Evolutionary conservation across 441 rosid species (phyloP).

Genomic region (Jatropha podagrica): DNA sequence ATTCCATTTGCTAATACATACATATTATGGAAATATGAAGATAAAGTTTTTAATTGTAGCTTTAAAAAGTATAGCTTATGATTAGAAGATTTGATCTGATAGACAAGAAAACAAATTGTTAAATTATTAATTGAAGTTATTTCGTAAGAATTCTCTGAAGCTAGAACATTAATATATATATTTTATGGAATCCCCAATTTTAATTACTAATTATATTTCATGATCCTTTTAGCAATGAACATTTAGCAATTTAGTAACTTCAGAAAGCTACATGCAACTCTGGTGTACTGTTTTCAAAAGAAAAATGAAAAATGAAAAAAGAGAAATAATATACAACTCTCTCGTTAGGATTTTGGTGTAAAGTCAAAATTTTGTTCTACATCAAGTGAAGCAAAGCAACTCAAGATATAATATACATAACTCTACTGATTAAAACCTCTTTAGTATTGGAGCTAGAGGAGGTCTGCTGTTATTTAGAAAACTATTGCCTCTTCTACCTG

Average conservation of each 20-base stretch:
- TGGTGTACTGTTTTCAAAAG: too few relatives aligned
- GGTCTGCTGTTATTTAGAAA: constrained; percentile 29
- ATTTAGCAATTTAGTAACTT: too few relatives aligned
- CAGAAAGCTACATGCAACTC: too few relatives aligned
- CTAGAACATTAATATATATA: background rate
- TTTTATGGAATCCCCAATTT: background rate
- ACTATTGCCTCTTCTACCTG: constrained; percentile 27
- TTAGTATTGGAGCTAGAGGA: constrained; percentile 33
- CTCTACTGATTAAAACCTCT: constrained; percentile 23
- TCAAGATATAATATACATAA: background rate
- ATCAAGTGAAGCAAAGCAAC: background rate
- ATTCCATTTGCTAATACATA: constrained; percentile 18
- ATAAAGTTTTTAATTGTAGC: background rate
- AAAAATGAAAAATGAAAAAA: too few relatives aligned
- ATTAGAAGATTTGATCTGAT: background rate
- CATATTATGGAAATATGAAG: background rate
- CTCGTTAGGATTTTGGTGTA: background rate
- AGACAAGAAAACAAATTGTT: background rate
- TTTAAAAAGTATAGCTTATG: background rate
- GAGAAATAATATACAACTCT: too few relatives aligned
- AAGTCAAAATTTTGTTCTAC: background rate
- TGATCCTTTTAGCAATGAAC: background rate
- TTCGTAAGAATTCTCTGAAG: background rate
- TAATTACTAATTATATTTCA: background rate
- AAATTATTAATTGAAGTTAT: background rate